Evolutionary conservation across 1,284 basidiomycete genomes (phyloP).

Genomic region (Papiliotrema terrestris): DNA sequence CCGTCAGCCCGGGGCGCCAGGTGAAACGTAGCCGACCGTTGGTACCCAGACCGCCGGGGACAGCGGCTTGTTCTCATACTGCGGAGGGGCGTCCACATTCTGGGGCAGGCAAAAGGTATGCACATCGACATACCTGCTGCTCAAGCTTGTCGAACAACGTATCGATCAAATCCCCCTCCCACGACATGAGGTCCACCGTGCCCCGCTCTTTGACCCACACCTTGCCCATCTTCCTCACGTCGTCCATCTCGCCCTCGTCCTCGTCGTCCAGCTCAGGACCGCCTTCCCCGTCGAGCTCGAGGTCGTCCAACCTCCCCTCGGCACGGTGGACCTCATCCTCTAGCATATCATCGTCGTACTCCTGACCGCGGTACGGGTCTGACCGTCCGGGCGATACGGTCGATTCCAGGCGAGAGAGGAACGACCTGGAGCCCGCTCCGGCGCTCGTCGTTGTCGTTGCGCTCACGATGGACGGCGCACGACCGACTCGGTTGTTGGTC

Average conservation of each 20-base stretch:
- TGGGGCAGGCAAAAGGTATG: no score
- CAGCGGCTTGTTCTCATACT: neutral
- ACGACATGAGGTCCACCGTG: slow-evolving; percentile 71
- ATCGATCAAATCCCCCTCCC: slow-evolving; percentile 69
- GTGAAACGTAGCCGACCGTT: no score
- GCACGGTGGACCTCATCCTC: neutral
- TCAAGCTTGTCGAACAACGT: slow-evolving; percentile 73
- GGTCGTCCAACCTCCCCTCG: neutral
- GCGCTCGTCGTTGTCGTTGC: neutral
- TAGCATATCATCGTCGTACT: neutral
- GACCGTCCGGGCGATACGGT: slow-evolving; percentile 1
- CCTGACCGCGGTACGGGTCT: neutral
- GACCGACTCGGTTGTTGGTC: neutral
- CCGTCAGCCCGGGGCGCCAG: neutral
- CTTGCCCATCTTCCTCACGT: slow-evolving; percentile 55
- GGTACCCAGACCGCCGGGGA: no score
- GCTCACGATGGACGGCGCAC: neutral
- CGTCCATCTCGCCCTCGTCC: slow-evolving; percentile 36
- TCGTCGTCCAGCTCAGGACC: slow-evolving; percentile 7
- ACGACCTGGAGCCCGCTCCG: neutral
- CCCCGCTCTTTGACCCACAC: slow-evolving; percentile 85
- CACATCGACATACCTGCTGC: slow-evolving; percentile 64
- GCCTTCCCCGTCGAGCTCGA: neutral
- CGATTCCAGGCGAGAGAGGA: slow-evolving; percentile 1
- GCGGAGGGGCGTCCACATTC: no score